A percentile compares a stretch with the other conserved stretches of the same genome.
Evolutionary conservation across 2,329 filamentous ascomycete species (phyloP).

Genomic region (Fusarium fracticaudum): DNA sequence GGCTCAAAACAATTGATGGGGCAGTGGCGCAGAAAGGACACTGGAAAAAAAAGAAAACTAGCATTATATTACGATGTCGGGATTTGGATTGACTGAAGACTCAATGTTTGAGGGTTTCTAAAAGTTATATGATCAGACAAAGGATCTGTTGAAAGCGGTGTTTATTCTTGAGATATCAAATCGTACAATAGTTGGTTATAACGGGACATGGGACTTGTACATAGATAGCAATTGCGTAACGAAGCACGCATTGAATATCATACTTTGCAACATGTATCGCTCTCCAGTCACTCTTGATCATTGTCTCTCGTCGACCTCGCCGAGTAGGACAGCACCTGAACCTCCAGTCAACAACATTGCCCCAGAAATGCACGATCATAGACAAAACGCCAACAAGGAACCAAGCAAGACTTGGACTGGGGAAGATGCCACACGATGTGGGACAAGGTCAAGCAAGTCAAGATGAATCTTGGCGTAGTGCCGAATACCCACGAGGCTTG

Average conservation of each 20-base stretch:
- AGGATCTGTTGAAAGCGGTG: conserved; percentile 3
- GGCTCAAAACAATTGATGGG: neutral
- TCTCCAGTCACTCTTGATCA: neutral
- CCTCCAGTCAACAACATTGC: neutral
- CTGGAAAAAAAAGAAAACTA: conserved; percentile 15
- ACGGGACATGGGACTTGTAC: neutral
- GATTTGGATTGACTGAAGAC: conserved; percentile 1
- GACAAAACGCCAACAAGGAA: neutral
- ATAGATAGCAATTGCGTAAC: neutral
- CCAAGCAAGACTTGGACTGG: neutral
- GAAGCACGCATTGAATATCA: conserved; percentile 13
- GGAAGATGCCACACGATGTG: conserved; percentile 15
- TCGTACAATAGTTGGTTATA: neutral
- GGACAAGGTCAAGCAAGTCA: neutral
- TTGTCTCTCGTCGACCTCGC: neutral
- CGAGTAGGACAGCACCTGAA: neutral
- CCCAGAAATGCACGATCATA: conserved; percentile 8
- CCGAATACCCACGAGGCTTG: conserved; percentile 14
- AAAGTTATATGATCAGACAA: conserved; percentile 25
- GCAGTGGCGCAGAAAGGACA: conserved; percentile 15
- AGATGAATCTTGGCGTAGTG: conserved; percentile 20
- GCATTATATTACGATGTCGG: conserved; percentile 1
- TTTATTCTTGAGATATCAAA: neutral
- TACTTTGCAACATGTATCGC: neutral
- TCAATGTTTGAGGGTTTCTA: neutral